phyloP scores from a whole-genome alignment of 2,329 filamentous ascomycete genomes.

The Elsinoe arachidis region DNA sequence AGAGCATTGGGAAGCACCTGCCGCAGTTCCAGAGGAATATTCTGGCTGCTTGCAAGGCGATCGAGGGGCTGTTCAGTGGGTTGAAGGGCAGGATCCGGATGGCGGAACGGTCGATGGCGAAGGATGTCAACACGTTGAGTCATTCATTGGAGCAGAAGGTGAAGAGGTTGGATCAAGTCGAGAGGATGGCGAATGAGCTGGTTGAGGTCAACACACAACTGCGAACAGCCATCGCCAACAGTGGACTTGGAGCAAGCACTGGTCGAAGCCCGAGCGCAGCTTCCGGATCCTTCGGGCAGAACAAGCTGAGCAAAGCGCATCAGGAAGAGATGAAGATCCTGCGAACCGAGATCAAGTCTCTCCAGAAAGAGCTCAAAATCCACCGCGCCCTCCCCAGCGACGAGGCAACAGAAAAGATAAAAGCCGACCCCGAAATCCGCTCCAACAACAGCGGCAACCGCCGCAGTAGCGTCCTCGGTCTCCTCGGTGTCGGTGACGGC shows the following conservation, averaged over 20 bases:
- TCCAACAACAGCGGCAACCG: conserved; percentile 14
- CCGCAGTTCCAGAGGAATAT: conserved; percentile 87
- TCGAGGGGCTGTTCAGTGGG: conserved; percentile 68
- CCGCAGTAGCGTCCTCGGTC: background rate
- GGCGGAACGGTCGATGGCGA: conserved; percentile 83
- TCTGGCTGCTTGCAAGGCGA: conserved; percentile 72
- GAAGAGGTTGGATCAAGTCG: conserved; percentile 80
- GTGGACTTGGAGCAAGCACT: conserved; percentile 18
- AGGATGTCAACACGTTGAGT: conserved; percentile 82
- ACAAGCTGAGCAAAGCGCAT: conserved; percentile 10
- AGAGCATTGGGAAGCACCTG: conserved; percentile 76
- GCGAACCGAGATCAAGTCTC: conserved; percentile 50
- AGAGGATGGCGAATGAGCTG: conserved; percentile 43
- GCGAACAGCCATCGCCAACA: conserved; percentile 26
- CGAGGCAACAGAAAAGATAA: conserved; percentile 14
- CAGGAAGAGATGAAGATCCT: conserved; percentile 51
- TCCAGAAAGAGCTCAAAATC: conserved; percentile 57
- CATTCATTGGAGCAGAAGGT: conserved; percentile 67
- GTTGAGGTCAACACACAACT: conserved; percentile 40
- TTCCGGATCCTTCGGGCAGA: background rate
- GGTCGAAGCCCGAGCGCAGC: conserved; percentile 17
- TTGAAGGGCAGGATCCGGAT: conserved; percentile 73
- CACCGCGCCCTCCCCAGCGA: conserved; percentile 40
- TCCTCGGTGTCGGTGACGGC: conserved; percentile 14
- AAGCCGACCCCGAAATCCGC: background rate